A percentile compares a stretch with the other conserved stretches of the same genome.
phyloP scores from a whole-genome alignment of 108 stramenopile species.

The Pseudonitzschia multiseries region DNA sequence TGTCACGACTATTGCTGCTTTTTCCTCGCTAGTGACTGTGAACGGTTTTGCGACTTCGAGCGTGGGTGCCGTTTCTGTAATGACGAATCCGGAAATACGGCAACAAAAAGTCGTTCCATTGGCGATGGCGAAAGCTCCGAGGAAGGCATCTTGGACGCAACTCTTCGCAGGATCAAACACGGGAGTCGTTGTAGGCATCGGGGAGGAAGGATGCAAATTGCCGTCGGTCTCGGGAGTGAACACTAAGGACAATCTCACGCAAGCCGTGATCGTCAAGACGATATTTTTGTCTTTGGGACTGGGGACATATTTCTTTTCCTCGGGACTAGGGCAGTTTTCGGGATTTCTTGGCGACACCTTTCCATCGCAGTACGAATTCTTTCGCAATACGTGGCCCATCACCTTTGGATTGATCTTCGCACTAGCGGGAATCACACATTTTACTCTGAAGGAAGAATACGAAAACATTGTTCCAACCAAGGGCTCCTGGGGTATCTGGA shows the following conservation, averaged over 20 bases:
- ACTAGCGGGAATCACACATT: constrained; percentile 81
- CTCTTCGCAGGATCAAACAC: background rate
- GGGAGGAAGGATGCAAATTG: constrained; percentile 16
- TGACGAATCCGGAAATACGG: background rate
- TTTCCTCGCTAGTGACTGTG: no score
- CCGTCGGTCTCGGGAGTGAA: constrained; percentile 15
- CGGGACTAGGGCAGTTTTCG: background rate
- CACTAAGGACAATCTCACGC: constrained; percentile 11
- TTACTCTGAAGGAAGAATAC: constrained; percentile 72
- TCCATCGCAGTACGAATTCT: constrained; percentile 6
- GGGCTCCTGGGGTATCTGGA: constrained; percentile 86
- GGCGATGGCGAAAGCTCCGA: background rate
- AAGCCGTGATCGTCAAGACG: background rate
- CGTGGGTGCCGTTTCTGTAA: no score
- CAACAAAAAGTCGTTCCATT: background rate
- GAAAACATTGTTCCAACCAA: constrained; percentile 69
- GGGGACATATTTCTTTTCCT: background rate
- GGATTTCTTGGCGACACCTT: background rate
- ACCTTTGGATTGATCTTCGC: constrained; percentile 68
- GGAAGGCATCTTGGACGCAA: background rate
- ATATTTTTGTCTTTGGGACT: constrained; percentile 1
- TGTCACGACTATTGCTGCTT: no score
- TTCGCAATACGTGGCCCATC: constrained; percentile 64
- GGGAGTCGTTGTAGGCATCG: constrained; percentile 6
- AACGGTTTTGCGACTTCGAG: no score